These are phyloP conservation scores for Nicotiana sylvestris DNA, from an alignment of 257 asterid species.

Conservation along the genomic window DNA sequence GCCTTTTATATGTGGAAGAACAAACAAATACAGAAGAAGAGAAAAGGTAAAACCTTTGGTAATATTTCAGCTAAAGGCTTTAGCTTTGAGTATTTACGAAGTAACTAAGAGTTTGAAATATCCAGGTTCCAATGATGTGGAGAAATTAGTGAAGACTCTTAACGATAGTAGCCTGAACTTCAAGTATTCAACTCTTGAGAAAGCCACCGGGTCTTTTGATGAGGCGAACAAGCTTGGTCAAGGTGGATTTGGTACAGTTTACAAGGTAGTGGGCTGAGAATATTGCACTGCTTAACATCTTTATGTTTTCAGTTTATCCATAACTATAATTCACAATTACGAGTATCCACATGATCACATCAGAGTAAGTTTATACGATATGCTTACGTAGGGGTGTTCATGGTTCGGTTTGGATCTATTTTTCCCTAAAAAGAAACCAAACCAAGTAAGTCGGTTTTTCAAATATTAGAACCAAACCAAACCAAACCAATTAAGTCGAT, in stretches of 20 bases:
- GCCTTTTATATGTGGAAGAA: conserved; percentile 54
- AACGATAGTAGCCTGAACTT: conserved; percentile 81
- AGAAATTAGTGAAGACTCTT: conserved; percentile 64
- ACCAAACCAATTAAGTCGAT: no score
- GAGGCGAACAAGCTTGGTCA: conserved; percentile 89
- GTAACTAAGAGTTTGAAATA: not conserved
- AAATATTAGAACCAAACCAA: no score
- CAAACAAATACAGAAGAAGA: conserved; percentile 53
- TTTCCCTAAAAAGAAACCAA: no score
- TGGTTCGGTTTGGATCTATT: no score
- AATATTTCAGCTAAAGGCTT: not conserved
- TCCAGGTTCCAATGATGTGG: conserved; percentile 52
- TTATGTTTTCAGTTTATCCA: no score
- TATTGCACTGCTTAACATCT: not conserved
- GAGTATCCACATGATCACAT: not conserved
- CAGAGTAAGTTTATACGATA: not conserved
- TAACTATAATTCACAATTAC: not conserved
- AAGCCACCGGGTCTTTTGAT: conserved; percentile 72
- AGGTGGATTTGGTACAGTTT: conserved; percentile 91
- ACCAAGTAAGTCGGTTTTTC: no score
- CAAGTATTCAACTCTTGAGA: conserved; percentile 86
- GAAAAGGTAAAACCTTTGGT: conserved; percentile 48
- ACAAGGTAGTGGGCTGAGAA: conserved; percentile 41
- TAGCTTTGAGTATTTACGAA: not conserved
- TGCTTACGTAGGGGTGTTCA: no score